Base-by-base conservation (phyloP, 2,329 filamentous ascomycete genomes). In the Pseudogymnoascus sp. region DNA sequence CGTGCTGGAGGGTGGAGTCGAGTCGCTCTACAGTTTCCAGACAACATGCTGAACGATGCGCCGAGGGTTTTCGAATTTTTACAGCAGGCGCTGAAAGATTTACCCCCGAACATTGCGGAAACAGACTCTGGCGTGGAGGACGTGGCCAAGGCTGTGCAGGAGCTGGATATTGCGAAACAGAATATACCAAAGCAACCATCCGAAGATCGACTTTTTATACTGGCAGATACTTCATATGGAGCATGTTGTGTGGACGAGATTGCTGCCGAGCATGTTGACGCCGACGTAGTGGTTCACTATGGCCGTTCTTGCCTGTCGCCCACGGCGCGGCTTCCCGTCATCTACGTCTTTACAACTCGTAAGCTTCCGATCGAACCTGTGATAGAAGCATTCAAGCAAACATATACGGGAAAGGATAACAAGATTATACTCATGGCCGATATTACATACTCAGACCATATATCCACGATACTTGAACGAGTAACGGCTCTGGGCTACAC, bases 171-270 rank as follows among this genome's bases (percentile, higher is more conserved):
- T 25, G 61, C 64, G 8, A 76, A 77, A 59, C 69, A 79, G 34
- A 71, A 64, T 42, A 1, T 21, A 36, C 1, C 28, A 21, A 64
- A 64, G 40, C 37, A 37, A 49, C 12, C 37, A 49, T n/a, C 28
- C 21, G 11, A 42, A 53, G 60, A 40, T 43, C 59, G 81, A 66
- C 80, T 97, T 61, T 96, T 90, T 69, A 93, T 99, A 65, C 80
- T 99, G 16, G 95, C 89, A 34, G 95, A 99, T 75, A 97, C 95
- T 2, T 97, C 93, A 1, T 99, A 97, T 76, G 96, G 95, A 65
- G 88, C 93, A 0, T 99, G 95, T 77, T 99, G 95, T 72, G 93
- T 97, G 16, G 95, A 99, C 72, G 95, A 99, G 77, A 88, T 97
- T 42, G 95, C 95, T 0, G 95, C 95, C 2, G 93, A 99, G 74